Evolutionary conservation across 768 basidiomycete genomes (phyloP), one percentile per base, ranked within the genome.

Genomic region (Lentinus brumalis): DNA sequence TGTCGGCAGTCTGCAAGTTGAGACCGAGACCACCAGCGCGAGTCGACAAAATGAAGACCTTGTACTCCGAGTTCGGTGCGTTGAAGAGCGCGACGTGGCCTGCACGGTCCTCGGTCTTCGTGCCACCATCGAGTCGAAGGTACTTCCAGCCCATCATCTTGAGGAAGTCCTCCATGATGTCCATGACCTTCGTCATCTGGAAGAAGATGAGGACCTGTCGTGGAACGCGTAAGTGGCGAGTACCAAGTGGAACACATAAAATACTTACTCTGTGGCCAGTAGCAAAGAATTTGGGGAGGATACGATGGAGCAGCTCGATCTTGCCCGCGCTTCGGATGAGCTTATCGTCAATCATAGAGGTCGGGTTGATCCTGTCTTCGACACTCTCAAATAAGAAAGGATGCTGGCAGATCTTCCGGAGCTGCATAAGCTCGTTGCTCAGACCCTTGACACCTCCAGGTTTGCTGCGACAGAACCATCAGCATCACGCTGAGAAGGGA

Each of bases 121-220:
- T 98, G 12, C 92, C 89, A 80, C 95, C 95, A 74, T 98, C 95
- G n/a, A 98, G 81, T 67, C 96, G 91, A 53, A 96, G 86, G 73
- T 92, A 89, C 67, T 91, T 89, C 84, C 85, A 93, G 4, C 84
- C 83, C 84, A 88, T 86, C 82, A 88, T 88, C 72, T 90, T 92
- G 70, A 97, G 76, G 70, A 95, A 98, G 69, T 98, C 96, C 69
- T 94, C 93, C 86, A 96, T 94, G 72, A 97, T 95, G 64, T 96
- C 93, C 96, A 98, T 97, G 68, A 98, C 94, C 70, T 94, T 92
- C 15, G 96, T 98, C 97, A 98, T 98, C 76, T 99, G 97, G 88
- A 98, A 98, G 86, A 99, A 98, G 68, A 99, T 98, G 58, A 99
- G 86, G 49, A 96, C 93, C 91, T 94, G 64, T 0, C 5, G 10